Evolutionary conservation across 2,329 filamentous ascomycete species (phyloP).

Genomic region (Pyrenochaeta sp.): DNA sequence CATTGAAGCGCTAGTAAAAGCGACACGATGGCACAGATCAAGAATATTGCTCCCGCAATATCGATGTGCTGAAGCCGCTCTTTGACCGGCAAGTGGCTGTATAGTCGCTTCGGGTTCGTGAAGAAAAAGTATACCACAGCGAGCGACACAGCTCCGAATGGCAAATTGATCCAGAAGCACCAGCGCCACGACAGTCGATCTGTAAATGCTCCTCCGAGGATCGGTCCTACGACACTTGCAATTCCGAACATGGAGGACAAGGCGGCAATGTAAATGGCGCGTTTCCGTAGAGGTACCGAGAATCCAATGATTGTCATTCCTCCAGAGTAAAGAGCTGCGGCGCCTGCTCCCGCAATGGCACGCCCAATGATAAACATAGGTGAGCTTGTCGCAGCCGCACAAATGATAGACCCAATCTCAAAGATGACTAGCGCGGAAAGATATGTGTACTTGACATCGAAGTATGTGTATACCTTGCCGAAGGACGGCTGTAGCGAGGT

Average conservation of each 20-base stretch:
- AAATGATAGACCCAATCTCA: constrained; percentile 64
- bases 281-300: constrained; percentile 52
- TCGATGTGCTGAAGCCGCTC: constrained; percentile 51
- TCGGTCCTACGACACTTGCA: constrained; percentile 51
- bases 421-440: constrained; percentile 58
- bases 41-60: constrained; percentile 38
- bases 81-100: constrained; percentile 40
- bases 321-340: constrained; percentile 62
- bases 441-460: constrained; percentile 62
- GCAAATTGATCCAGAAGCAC: constrained; percentile 55
- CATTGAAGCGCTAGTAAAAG: constrained; percentile 48
- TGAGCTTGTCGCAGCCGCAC: constrained; percentile 58
- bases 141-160: constrained; percentile 53
- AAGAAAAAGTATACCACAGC: constrained; percentile 44
- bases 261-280: constrained; percentile 52
- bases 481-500: constrained; percentile 56
- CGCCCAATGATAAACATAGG: constrained; percentile 65
- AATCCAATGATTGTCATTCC: constrained; percentile 59
- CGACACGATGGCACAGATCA: constrained; percentile 45
- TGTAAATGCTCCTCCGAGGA: constrained; percentile 54
- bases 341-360: constrained; percentile 63
- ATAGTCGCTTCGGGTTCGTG: constrained; percentile 32
- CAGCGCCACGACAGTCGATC: constrained; percentile 51
- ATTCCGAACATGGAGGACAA: constrained; percentile 52
- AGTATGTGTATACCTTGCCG: constrained; percentile 68